A percentile compares a stretch with the other conserved stretches of the same genome.
Conservation (phyloP, 2,329 filamentous ascomycete genomes). For the Waltergamsia citrina region DNA sequence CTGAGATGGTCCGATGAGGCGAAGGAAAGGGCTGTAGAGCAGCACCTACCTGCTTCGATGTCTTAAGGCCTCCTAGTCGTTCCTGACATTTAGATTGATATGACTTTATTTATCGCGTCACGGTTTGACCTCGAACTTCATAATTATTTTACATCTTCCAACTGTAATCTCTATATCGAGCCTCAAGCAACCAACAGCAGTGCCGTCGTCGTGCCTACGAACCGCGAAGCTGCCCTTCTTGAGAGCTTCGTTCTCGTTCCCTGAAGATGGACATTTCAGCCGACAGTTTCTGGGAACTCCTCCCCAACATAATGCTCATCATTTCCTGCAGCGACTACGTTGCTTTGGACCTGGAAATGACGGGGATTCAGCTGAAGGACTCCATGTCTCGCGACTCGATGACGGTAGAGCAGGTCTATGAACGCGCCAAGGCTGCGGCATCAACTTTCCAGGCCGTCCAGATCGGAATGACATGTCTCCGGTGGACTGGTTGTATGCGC, state of each 20-base stretch:
- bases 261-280: conserved; percentile 9
- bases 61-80: no score
- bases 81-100: no score
- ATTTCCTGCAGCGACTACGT: conserved; percentile 19
- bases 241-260: background rate
- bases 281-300: conserved; percentile 9
- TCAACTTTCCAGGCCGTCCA: conserved; percentile 21
- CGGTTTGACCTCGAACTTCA: no score
- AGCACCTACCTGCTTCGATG: no score
- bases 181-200: no score
- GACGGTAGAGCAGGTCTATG: conserved; percentile 15
- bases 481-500: background rate
- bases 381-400: background rate
- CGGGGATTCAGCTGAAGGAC: conserved; percentile 13
- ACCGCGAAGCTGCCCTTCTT: background rate
- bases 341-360: conserved; percentile 27
- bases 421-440: conserved; percentile 15
- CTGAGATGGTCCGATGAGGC: no score
- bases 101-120: no score
- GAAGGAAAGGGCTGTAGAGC: no score
- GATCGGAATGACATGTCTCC: conserved; percentile 23
- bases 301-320: conserved; percentile 17
- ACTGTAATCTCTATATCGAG: no score
- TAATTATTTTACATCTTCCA: no score
- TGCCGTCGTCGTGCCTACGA: background rate